phyloP scores from a whole-genome alignment of 441 rosid genomes.

The Raphanus hybrid region DNA sequence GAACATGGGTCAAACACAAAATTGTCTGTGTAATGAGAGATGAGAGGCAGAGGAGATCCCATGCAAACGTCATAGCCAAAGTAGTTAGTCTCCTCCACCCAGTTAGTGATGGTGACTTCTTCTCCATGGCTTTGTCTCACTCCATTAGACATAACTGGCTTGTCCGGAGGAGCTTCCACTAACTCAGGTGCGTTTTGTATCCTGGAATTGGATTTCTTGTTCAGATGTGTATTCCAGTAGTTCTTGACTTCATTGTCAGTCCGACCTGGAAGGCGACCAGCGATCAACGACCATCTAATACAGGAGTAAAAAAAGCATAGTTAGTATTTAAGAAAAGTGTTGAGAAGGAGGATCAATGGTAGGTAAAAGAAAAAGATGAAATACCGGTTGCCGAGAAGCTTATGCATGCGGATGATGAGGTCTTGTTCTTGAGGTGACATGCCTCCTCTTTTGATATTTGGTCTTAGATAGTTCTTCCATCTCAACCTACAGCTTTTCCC shows the following conservation, averaged over 20 bases:
- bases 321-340: background rate
- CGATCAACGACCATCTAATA: no score
- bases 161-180: constrained; percentile 19
- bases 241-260: no score
- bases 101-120: constrained; percentile 17
- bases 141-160: constrained; percentile 32
- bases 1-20: constrained; percentile 54
- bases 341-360: background rate
- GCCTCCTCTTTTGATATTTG: constrained; percentile 65
- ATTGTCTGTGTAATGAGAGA: constrained; percentile 40
- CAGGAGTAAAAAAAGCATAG: no score
- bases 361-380: background rate
- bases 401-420: constrained; percentile 75
- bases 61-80: constrained; percentile 27
- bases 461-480: constrained; percentile 74
- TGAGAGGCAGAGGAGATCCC: constrained; percentile 44
- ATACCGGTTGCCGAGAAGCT: constrained; percentile 73
- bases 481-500: constrained; percentile 77
- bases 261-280: no score
- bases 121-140: constrained; percentile 27
- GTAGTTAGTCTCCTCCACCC: constrained; percentile 48
- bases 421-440: constrained; percentile 74
- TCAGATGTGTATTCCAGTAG: constrained; percentile 69
- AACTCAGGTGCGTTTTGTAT: constrained; percentile 49
- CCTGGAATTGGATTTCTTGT: constrained; percentile 51